Evolutionary conservation across 148 eudicot genomes (phyloP).

Genomic region (Nepenthes mirabilis): DNA sequence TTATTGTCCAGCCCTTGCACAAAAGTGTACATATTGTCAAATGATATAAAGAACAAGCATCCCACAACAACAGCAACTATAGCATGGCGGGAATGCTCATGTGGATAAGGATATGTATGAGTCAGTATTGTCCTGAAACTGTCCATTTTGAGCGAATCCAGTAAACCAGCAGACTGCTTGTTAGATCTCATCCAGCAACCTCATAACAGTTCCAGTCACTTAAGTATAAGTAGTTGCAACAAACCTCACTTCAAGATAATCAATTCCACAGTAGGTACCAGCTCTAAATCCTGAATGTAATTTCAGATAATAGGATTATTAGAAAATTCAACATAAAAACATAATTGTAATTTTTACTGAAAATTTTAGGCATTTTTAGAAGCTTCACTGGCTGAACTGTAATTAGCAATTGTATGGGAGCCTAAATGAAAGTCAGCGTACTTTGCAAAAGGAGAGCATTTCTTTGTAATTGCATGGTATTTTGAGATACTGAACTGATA

Average conservation of each 20-base stretch:
- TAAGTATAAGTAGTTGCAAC: background rate
- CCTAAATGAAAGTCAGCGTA: too few species aligned
- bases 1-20: constrained; percentile 85
- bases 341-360: too few species aligned
- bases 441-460: too few species aligned
- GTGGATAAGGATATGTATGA: constrained; percentile 89
- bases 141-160: constrained; percentile 81
- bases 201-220: constrained; percentile 12
- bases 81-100: constrained; percentile 95
- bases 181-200: constrained; percentile 42
- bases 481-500: too few species aligned
- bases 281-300: constrained; percentile 1
- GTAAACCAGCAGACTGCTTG: constrained; percentile 45
- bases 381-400: too few species aligned
- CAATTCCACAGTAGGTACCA: background rate
- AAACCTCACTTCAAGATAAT: constrained; percentile 4
- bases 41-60: constrained; percentile 92
- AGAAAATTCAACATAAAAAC: background rate
- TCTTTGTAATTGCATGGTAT: too few species aligned
- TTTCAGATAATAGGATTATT: background rate
- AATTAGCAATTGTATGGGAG: too few species aligned
- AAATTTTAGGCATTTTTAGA: too few species aligned
- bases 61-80: constrained; percentile 78
- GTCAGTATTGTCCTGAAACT: constrained; percentile 74
- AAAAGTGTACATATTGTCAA: constrained; percentile 88